A percentile compares a stretch with the other conserved stretches of the same genome.
phyloP scores from a whole-genome alignment of 495 filamentous ascomycete species.

The Barbatosphaeria neglecta region DNA sequence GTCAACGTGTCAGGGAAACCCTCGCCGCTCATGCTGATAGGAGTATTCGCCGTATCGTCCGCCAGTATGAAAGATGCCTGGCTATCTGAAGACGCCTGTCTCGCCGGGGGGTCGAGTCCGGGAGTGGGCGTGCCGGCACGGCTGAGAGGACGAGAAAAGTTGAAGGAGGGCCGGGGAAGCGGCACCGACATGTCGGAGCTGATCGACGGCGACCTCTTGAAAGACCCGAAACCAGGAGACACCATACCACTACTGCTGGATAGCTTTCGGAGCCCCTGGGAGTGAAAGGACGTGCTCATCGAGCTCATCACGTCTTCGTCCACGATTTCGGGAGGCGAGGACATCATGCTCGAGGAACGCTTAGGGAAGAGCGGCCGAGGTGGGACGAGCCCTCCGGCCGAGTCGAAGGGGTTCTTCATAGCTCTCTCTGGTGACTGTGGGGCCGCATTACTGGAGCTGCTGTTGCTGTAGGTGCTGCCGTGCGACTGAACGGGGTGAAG shows the following conservation, averaged over 20 bases:
- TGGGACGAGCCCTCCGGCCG: slow-evolving; percentile 21
- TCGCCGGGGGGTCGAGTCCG: slow-evolving; percentile 43
- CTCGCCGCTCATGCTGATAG: slow-evolving; percentile 52
- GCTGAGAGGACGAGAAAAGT: slow-evolving; percentile 87
- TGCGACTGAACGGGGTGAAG: slow-evolving; percentile 1
- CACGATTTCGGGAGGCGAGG: slow-evolving; percentile 24
- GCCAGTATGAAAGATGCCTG: slow-evolving; percentile 47
- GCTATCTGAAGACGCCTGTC: slow-evolving; percentile 50
- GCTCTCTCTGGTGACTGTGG: slow-evolving; percentile 25
- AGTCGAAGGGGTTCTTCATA: slow-evolving; percentile 28
- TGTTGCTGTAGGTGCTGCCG: too few relatives aligned
- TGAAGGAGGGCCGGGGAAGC: slow-evolving; percentile 65
- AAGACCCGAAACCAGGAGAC: slow-evolving; percentile 42
- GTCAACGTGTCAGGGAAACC: slow-evolving; percentile 35
- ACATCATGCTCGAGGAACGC: slow-evolving; percentile 36
- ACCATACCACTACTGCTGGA: slow-evolving; percentile 54
- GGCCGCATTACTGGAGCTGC: slow-evolving; percentile 7
- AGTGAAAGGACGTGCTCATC: slow-evolving; percentile 30
- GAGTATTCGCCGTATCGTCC: slow-evolving; percentile 50
- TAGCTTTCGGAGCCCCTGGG: slow-evolving; percentile 40
- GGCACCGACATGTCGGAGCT: slow-evolving; percentile 57
- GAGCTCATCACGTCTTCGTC: slow-evolving; percentile 24
- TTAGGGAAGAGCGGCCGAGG: slow-evolving; percentile 33
- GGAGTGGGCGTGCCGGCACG: slow-evolving; percentile 60
- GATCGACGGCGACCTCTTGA: slow-evolving; percentile 66